These are phyloP conservation scores for Hypoxylon lenormandii DNA, from an alignment of 495 filamentous ascomycete species.

Conservation along the genomic window DNA sequence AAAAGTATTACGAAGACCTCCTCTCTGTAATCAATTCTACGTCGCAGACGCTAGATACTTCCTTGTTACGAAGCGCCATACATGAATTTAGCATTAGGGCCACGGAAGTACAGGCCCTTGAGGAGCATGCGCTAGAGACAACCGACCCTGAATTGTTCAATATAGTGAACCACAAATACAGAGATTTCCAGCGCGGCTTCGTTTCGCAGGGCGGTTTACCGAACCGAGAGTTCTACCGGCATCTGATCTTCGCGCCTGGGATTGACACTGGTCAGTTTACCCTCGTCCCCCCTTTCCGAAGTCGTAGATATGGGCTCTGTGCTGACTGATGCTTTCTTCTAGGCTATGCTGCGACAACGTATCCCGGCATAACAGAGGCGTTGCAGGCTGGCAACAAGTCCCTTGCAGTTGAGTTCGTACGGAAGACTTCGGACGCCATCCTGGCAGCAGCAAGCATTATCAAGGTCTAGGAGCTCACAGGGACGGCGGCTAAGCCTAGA, in stretches of 20 bases:
- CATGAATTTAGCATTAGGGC: conserved; percentile 68
- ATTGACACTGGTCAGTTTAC: conserved; percentile 55
- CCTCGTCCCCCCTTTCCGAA: conserved; percentile 71
- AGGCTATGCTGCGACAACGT: conserved; percentile 63
- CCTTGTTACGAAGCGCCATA: conserved; percentile 51
- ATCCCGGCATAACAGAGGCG: conserved; percentile 82
- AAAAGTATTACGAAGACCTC: conserved; percentile 70
- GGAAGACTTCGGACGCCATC: conserved; percentile 75
- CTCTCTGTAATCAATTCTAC: conserved; percentile 62
- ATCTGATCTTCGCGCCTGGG: conserved; percentile 83
- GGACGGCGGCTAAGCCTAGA: not conserved
- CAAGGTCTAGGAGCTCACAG: conserved; percentile 27
- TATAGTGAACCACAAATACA: conserved; percentile 72
- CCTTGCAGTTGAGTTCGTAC: conserved; percentile 73
- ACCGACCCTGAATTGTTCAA: conserved; percentile 71
- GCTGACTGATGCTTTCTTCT: not conserved
- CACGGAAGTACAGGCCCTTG: conserved; percentile 64
- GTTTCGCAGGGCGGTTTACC: conserved; percentile 81
- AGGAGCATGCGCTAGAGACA: conserved; percentile 71
- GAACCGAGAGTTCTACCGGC: conserved; percentile 83
- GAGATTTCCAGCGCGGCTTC: conserved; percentile 79
- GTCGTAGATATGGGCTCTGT: conserved; percentile 56
- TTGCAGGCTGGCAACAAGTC: conserved; percentile 75
- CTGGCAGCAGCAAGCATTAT: conserved; percentile 68
- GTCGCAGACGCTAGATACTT: conserved; percentile 53